phyloP scores from a whole-genome alignment of 768 basidiomycete species.

The Serendipita sp. region DNA sequence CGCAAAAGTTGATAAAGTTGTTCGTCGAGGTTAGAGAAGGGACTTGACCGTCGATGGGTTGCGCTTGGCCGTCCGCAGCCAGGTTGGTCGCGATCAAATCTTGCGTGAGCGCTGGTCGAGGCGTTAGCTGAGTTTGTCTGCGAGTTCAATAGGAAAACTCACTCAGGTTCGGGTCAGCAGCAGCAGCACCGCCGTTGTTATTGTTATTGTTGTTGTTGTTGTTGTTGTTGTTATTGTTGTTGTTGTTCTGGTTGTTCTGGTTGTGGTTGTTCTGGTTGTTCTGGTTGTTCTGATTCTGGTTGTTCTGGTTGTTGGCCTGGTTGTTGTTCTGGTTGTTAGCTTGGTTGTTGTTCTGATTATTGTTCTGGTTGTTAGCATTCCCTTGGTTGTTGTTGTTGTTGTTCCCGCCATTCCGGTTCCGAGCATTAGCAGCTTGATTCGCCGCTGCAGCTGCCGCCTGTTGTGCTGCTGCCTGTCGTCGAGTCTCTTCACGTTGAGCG shows the following conservation, averaged over 20 bases:
- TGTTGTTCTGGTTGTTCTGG: conserved; percentile 8
- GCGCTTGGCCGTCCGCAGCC: conserved; percentile 31
- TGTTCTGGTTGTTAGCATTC: background rate
- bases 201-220: conserved; percentile 21
- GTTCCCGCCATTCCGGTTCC: background rate
- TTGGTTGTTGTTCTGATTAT: background rate
- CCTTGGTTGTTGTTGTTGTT: background rate
- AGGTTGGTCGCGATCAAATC: conserved; percentile 33
- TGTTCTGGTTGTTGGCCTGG: background rate
- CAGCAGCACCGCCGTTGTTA: conserved; percentile 18
- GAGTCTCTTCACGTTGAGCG: background rate
- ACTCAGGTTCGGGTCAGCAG: conserved; percentile 20
- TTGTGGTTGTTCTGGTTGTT: conserved; percentile 6
- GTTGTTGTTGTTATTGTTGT: conserved; percentile 11
- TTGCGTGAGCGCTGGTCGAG: conserved; percentile 28
- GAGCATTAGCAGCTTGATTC: background rate
- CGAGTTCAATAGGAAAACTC: background rate
- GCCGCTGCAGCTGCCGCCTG: background rate
- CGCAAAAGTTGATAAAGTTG: conserved; percentile 28
- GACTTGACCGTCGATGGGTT: conserved; percentile 31
- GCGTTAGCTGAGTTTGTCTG: conserved; percentile 4
- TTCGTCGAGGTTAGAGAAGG: conserved; percentile 37
- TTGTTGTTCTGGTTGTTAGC: background rate
- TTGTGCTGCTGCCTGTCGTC: background rate
- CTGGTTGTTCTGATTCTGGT: background rate